Percentiles rank a stretch among this genome's conserved stretches.
phyloP scores from a whole-genome alignment of 2,329 filamentous ascomycete species.

The Trichoderma citrinoviride region DNA sequence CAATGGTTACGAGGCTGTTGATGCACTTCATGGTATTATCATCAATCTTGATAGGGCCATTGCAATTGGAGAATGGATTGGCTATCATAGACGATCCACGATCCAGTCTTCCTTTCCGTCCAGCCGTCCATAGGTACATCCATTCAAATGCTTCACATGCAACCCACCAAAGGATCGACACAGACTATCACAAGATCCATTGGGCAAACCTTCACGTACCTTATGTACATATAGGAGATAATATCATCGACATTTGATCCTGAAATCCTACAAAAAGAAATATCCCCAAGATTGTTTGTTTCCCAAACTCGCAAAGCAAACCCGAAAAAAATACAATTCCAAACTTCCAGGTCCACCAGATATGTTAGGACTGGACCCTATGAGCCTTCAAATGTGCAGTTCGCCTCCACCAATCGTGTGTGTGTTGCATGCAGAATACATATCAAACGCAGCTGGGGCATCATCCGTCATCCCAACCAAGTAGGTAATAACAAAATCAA shows the following conservation, averaged over 20 bases:
- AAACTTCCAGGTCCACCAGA: constrained; percentile 12
- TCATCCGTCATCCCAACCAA: background rate
- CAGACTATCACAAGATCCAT: background rate
- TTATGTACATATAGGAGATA: background rate
- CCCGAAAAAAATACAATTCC: background rate
- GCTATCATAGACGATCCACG: too few relatives aligned
- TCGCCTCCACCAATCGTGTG: constrained; percentile 13
- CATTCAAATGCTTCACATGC: too few relatives aligned
- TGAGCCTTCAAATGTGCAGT: constrained; percentile 3
- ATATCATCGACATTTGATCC: constrained; percentile 1
- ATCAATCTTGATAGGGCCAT: too few relatives aligned
- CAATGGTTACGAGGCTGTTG: too few relatives aligned
- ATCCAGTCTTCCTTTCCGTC: too few relatives aligned
- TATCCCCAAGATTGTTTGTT: background rate
- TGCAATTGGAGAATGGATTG: too few relatives aligned
- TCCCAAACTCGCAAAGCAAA: constrained; percentile 8
- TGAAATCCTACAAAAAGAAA: background rate
- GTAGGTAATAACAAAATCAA: background rate
- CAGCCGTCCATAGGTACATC: too few relatives aligned
- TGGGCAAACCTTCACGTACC: too few relatives aligned
- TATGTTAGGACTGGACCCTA: background rate
- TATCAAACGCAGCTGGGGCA: background rate
- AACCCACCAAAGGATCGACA: background rate
- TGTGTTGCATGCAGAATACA: background rate
- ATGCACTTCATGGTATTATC: too few relatives aligned